These are phyloP conservation scores for Cercospora berteroae DNA, from an alignment of 2,329 filamentous ascomycete species.

Conservation along the genomic window DNA sequence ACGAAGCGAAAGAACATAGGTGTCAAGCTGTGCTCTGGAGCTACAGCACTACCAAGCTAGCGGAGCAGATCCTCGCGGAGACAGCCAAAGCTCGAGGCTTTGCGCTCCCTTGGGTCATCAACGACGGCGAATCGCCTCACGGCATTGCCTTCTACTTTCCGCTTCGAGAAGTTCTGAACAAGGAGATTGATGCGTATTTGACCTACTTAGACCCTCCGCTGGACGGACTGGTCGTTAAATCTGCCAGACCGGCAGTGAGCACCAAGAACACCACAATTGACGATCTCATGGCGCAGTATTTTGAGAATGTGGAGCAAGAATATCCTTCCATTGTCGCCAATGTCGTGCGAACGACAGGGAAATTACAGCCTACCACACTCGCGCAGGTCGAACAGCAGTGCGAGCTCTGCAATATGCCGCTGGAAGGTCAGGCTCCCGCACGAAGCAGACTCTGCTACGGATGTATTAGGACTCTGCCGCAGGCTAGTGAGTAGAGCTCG, in stretches of 20 bases:
- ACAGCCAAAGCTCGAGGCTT: conserved; percentile 89
- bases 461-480: conserved; percentile 49
- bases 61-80: conserved; percentile 79
- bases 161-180: conserved; percentile 77
- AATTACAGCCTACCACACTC: conserved; percentile 58
- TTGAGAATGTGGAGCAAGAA: conserved; percentile 76
- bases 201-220: conserved; percentile 39
- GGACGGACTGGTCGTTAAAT: conserved; percentile 38
- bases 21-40: conserved; percentile 77
- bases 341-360: conserved; percentile 87
- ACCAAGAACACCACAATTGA: conserved; percentile 84
- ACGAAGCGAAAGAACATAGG: conserved; percentile 56
- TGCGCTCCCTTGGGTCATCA: conserved; percentile 75
- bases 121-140: conserved; percentile 66
- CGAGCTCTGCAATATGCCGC: conserved; percentile 66
- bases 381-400: conserved; percentile 49
- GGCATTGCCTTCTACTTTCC: conserved; percentile 71
- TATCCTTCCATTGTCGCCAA: conserved; percentile 93
- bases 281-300: conserved; percentile 85
- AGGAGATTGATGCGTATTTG: conserved; percentile 71
- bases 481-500: conserved; percentile 8
- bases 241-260: conserved; percentile 49
- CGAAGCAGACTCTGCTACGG: conserved; percentile 64
- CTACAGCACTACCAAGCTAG: conserved; percentile 82
- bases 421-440: conserved; percentile 42